phyloP scores from a whole-genome alignment of 129 eudicot genomes.

The Flaveria robusta region DNA sequence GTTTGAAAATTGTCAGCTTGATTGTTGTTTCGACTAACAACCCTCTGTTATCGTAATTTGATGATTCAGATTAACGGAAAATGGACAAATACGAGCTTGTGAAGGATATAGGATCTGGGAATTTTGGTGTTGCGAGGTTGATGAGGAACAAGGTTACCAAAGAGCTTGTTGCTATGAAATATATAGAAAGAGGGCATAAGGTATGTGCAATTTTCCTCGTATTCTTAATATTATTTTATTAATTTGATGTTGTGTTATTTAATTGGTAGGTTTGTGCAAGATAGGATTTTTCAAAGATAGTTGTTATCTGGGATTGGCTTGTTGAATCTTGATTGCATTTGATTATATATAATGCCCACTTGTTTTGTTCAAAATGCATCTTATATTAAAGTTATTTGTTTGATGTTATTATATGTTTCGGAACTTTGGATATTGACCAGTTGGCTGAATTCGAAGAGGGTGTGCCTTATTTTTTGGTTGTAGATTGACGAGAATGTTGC shows the following conservation, averaged over 20 bases:
- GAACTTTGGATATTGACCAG: neutral
- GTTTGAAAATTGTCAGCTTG: neutral
- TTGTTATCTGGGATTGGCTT: constrained; percentile 7
- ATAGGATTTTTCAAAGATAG: constrained; percentile 23
- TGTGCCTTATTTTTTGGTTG: constrained; percentile 22
- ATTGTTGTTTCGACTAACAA: neutral
- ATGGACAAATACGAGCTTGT: constrained; percentile 96
- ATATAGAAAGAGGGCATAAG: constrained; percentile 96
- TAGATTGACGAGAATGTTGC: constrained; percentile 97
- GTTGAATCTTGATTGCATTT: constrained; percentile 1
- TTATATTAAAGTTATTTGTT: neutral
- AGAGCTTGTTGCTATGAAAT: constrained; percentile 95
- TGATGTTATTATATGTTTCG: constrained; percentile 17
- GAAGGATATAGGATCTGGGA: constrained; percentile 97
- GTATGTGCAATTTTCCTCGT: constrained; percentile 36
- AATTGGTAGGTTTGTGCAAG: constrained; percentile 24
- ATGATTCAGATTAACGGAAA: constrained; percentile 16
- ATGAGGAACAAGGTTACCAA: constrained; percentile 92
- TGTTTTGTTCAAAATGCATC: constrained; percentile 7
- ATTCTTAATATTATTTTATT: constrained; percentile 15
- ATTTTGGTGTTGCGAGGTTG: constrained; percentile 92
- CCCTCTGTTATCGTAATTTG: neutral
- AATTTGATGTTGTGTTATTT: constrained; percentile 10
- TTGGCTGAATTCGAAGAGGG: constrained; percentile 16
- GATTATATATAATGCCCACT: constrained; percentile 18